Evolutionary conservation across 306 rosid genomes (phyloP).

Genomic region (Rubus parviflorus): DNA sequence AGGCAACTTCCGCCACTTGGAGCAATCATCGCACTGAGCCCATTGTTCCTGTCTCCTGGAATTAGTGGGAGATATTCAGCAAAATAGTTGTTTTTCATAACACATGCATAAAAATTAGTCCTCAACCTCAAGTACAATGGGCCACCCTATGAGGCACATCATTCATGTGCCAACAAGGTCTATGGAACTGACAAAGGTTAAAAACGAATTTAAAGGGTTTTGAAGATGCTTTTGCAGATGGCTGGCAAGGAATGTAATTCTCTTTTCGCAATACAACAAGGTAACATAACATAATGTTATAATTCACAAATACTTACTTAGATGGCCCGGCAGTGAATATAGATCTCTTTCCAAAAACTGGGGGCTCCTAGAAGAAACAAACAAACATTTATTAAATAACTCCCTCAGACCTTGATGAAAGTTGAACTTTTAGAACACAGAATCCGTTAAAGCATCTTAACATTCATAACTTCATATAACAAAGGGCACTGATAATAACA

Average conservation of each 20-base stretch:
- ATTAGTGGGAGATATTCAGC: slow-evolving; percentile 34
- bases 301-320: slow-evolving; percentile 55
- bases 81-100: slow-evolving; percentile 6
- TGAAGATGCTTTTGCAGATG: neutral
- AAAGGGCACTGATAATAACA: slow-evolving; percentile 15
- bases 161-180: slow-evolving; percentile 4
- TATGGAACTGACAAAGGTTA: neutral
- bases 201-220: neutral
- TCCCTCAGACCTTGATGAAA: slow-evolving; percentile 25
- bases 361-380: slow-evolving; percentile 74
- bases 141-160: neutral
- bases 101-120: slow-evolving; percentile 13
- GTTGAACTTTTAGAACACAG: slow-evolving; percentile 13
- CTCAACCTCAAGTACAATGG: slow-evolving; percentile 3
- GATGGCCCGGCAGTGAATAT: slow-evolving; percentile 61
- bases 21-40: slow-evolving; percentile 95
- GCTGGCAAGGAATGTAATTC: neutral
- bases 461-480: neutral
- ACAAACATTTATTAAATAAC: slow-evolving; percentile 26
- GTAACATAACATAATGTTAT: neutral
- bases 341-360: slow-evolving; percentile 92
- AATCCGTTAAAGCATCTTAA: slow-evolving; percentile 10
- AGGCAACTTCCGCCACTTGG: slow-evolving; percentile 92
- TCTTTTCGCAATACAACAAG: neutral
- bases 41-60: slow-evolving; percentile 83